A percentile compares a stretch with the other conserved stretches of the same genome.
Evolutionary conservation across 139 green algal species (phyloP).

Genomic region (Pleodorina starrii): DNA sequence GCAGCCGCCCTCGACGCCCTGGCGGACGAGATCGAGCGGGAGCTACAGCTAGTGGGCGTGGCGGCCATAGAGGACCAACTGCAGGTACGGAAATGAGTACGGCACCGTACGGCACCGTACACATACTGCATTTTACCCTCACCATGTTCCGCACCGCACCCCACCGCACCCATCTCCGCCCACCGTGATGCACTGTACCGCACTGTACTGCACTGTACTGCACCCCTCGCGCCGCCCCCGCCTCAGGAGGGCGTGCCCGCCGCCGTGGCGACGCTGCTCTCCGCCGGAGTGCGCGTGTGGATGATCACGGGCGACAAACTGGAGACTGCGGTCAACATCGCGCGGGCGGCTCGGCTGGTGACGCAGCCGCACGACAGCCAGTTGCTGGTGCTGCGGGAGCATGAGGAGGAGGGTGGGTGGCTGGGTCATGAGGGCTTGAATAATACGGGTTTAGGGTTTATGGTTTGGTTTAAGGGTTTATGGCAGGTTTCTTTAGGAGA

Average conservation of each 20-base stretch:
- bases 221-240: background rate
- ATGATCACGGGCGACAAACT: conserved; percentile 94
- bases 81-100: conserved; percentile 52
- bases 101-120: background rate
- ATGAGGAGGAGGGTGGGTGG: conserved; percentile 17
- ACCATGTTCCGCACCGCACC: too few relatives aligned
- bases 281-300: conserved; percentile 87
- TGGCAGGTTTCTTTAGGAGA: too few relatives aligned
- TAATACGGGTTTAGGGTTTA: too few relatives aligned
- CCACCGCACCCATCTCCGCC: too few relatives aligned
- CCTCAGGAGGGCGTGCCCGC: conserved; percentile 82
- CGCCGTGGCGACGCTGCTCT: conserved; percentile 73
- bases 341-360: conserved; percentile 46
- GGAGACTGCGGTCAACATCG: conserved; percentile 95
- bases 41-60: conserved; percentile 73
- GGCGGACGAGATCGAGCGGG: conserved; percentile 66
- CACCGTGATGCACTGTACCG: too few relatives aligned
- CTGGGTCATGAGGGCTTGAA: too few relatives aligned
- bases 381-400: conserved; percentile 43
- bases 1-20: conserved; percentile 61
- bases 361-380: conserved; percentile 4
- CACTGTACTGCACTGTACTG: background rate
- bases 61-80: conserved; percentile 83
- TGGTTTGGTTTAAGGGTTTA: too few relatives aligned
- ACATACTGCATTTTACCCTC: background rate